A percentile compares a stretch with the other conserved stretches of the same genome.
These are phyloP conservation scores for Thielaviopsis euricoi DNA, from an alignment of 2,329 filamentous ascomycete genomes.

Conservation along the genomic window DNA sequence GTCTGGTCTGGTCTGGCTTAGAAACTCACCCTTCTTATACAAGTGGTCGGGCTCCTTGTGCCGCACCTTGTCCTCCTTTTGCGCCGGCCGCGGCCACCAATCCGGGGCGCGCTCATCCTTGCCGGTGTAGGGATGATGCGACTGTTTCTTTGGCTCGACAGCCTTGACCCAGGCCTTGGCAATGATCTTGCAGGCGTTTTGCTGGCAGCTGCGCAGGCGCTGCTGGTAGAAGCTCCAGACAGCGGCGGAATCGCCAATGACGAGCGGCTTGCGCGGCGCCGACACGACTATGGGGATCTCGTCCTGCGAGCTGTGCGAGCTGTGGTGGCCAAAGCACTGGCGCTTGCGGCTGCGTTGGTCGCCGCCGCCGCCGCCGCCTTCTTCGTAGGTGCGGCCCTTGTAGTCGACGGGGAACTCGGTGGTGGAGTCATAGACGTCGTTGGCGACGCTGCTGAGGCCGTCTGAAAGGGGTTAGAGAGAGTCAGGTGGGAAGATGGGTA, in stretches of 20 bases:
- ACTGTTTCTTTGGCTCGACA: slow-evolving; percentile 63
- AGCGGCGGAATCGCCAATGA: slow-evolving; percentile 35
- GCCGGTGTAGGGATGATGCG: slow-evolving; percentile 55
- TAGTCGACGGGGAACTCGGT: not conserved
- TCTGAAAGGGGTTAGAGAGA: not conserved
- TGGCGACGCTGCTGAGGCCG: not conserved
- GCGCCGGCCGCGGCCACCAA: slow-evolving; percentile 46
- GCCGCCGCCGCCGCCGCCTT: not conserved
- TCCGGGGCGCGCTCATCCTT: slow-evolving; percentile 43
- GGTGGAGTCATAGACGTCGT: not conserved
- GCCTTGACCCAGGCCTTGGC: slow-evolving; percentile 62
- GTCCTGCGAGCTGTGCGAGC: slow-evolving; percentile 1
- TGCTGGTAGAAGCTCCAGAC: slow-evolving; percentile 44
- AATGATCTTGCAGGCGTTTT: slow-evolving; percentile 54
- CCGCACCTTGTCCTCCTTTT: slow-evolving; percentile 37
- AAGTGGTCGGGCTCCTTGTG: slow-evolving; percentile 63
- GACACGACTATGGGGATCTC: not conserved
- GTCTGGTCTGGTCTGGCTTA: too few species aligned
- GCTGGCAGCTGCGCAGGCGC: slow-evolving; percentile 50
- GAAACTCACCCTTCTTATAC: slow-evolving; percentile 46
- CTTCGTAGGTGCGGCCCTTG: not conserved
- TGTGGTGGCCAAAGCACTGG: not conserved
- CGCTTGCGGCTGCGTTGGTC: not conserved
- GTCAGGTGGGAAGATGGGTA: not conserved
- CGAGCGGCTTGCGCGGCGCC: slow-evolving; percentile 18